Evolutionary conservation across 768 basidiomycete species (phyloP), one percentile per base, ranked within the genome.

Genomic region (Lyophyllum semitale): DNA sequence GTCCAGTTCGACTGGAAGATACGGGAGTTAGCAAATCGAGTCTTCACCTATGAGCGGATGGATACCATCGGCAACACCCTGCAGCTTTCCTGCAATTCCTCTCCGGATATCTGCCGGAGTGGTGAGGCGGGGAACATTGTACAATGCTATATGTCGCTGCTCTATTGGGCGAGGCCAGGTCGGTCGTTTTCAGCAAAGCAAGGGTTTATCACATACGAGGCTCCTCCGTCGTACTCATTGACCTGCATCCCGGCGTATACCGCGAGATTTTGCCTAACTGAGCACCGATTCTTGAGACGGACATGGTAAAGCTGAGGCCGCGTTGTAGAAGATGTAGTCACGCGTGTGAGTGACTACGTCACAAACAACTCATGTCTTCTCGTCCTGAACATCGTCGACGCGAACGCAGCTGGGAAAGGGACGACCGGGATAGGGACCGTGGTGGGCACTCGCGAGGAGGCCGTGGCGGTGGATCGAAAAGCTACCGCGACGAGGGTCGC

Each of bases 391-490:
- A 78, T 61, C 77, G 83, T 65, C 72, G 80, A 66, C 80, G 83
- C 56, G 86, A 88, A 63, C 70, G 84, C 60, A 85, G 85, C 64
- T 83, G 85, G 82, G 86, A 88, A 56, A 77, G 77, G 53, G 79
- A 82, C 25, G 82, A 83, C 55, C 73, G 76, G 45, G 74, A 74
- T 44, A 70, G 78, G 32, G 70, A 72, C 50, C 72, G 73, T 32
- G 77, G 81, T 56, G 73, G 81, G 22, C 70, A 80, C 48, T 65
- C 79, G 25, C 70, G 78, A 55, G 59, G 73, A 38, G 66, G 74
- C 33, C 58, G 69, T 40, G 65, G 70, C 22, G 66, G 67, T 26
- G 62, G 74, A 29, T 69, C 76, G 9, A 71, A 73, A 53, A 63
- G 68, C 27, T 63, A 74, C 55, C 71, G 75, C 38, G 76, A 77